phyloP scores from a whole-genome alignment of 805 yeast species.

The Barnettozyma botsteinii region DNA sequence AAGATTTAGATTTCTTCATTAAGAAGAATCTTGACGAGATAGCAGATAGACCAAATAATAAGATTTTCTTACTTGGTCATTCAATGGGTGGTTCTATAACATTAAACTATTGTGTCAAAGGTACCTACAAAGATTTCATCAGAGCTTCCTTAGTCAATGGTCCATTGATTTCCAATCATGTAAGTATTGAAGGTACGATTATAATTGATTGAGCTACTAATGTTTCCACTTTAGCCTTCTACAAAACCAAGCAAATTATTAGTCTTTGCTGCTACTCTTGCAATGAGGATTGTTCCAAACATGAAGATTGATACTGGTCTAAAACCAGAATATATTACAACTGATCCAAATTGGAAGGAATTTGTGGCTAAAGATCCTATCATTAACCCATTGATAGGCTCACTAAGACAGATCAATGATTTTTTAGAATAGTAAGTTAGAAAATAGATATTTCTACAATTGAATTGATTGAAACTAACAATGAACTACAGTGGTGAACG shows the following conservation, averaged over 20 bases:
- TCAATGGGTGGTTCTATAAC: slow-evolving; percentile 81
- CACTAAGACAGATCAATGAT: slow-evolving; percentile 51
- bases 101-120: slow-evolving; percentile 55
- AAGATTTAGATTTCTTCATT: slow-evolving; percentile 56
- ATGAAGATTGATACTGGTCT: slow-evolving; percentile 50
- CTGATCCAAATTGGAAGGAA: slow-evolving; percentile 39
- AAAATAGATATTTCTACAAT: no score
- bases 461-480: slow-evolving; percentile 1
- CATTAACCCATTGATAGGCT: slow-evolving; percentile 43
- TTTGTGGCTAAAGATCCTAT: slow-evolving; percentile 40
- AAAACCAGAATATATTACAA: slow-evolving; percentile 48
- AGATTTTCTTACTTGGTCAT: slow-evolving; percentile 55
- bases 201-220: not conserved
- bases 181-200: slow-evolving; percentile 1
- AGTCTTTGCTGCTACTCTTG: slow-evolving; percentile 36
- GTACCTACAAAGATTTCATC: slow-evolving; percentile 42
- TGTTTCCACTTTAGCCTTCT: slow-evolving; percentile 31
- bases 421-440: slow-evolving; percentile 39
- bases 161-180: slow-evolving; percentile 53
- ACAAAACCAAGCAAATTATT: slow-evolving; percentile 47
- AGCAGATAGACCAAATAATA: slow-evolving; percentile 24
- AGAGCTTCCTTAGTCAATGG: slow-evolving; percentile 46
- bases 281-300: slow-evolving; percentile 40
- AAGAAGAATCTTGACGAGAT: slow-evolving; percentile 36
- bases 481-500: slow-evolving; percentile 43